phyloP scores from a whole-genome alignment of 2,329 filamentous ascomycete genomes.

The Colletotrichum orbiculare region DNA sequence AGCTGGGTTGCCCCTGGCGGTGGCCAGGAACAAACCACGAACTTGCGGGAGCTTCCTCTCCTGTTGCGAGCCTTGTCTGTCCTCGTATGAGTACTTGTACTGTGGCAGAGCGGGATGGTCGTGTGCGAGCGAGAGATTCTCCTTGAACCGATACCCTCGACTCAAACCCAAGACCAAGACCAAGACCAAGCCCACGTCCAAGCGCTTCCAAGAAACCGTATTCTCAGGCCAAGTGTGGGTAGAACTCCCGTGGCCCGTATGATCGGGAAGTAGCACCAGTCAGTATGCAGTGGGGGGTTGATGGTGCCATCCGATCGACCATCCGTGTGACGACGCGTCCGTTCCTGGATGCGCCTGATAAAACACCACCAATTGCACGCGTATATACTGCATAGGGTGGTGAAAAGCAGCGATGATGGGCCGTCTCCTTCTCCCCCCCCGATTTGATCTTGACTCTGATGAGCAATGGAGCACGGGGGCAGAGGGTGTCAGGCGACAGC shows the following conservation, averaged over 20 bases:
- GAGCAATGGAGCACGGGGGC: slow-evolving; percentile 26
- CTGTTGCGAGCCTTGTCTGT: background rate
- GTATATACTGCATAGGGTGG: background rate
- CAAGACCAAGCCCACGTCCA: background rate
- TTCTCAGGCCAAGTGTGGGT: background rate
- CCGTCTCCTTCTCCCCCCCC: slow-evolving; percentile 1
- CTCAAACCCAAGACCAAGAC: background rate
- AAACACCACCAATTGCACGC: slow-evolving; percentile 4
- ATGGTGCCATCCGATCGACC: slow-evolving; percentile 36
- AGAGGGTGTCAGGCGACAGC: background rate
- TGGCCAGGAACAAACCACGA: slow-evolving; percentile 25
- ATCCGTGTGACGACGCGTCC: slow-evolving; percentile 30
- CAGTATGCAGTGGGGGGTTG: slow-evolving; percentile 11
- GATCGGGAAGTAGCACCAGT: slow-evolving; percentile 23
- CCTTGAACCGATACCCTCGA: background rate
- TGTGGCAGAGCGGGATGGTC: background rate
- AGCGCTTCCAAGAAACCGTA: background rate
- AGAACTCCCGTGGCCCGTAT: background rate
- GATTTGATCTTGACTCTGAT: slow-evolving; percentile 24
- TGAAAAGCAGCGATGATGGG: background rate
- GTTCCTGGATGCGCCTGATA: slow-evolving; percentile 29
- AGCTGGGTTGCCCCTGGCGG: slow-evolving; percentile 28
- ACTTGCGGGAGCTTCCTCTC: slow-evolving; percentile 10
- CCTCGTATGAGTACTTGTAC: too few relatives aligned
- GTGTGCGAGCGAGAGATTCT: slow-evolving; percentile 14